Evolutionary conservation across 139 green algal genomes (phyloP).

Genomic region (Asterochloris erici): DNA sequence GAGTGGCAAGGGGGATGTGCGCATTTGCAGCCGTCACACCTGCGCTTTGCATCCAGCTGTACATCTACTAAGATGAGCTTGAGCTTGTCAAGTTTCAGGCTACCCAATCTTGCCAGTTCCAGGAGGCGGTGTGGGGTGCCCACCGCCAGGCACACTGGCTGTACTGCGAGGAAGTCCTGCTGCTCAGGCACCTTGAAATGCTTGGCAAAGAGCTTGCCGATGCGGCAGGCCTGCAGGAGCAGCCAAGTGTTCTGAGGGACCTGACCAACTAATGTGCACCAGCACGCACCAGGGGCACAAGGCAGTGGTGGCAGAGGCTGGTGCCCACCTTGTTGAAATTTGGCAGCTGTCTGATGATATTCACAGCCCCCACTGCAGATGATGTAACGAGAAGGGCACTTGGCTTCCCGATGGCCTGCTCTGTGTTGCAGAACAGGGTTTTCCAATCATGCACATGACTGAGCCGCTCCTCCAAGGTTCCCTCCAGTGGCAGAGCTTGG

Average conservation of each 20-base stretch:
- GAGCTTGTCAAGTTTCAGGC: background rate
- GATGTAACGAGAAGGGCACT: too few relatives aligned
- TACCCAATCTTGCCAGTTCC: background rate
- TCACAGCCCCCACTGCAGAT: too few relatives aligned
- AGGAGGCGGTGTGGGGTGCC: background rate
- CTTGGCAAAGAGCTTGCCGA: constrained; percentile 2
- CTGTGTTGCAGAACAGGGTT: too few relatives aligned
- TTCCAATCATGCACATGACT: too few relatives aligned
- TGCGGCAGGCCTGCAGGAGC: background rate
- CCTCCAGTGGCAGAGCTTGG: too few relatives aligned
- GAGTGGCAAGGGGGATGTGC: too few relatives aligned
- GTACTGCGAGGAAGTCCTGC: background rate
- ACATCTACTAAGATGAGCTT: background rate
- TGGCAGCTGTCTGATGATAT: too few relatives aligned
- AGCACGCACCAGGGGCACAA: too few relatives aligned
- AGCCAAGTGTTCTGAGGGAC: background rate
- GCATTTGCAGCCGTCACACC: background rate
- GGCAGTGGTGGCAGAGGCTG: too few relatives aligned
- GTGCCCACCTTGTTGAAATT: too few relatives aligned
- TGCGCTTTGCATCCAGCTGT: background rate
- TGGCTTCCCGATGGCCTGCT: too few relatives aligned
- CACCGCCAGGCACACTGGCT: background rate
- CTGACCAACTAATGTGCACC: background rate
- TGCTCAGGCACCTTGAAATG: background rate
- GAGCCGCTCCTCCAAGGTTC: too few relatives aligned